phyloP scores from a whole-genome alignment of 176 grass and related monocot species.

The Thalia dealbata region DNA sequence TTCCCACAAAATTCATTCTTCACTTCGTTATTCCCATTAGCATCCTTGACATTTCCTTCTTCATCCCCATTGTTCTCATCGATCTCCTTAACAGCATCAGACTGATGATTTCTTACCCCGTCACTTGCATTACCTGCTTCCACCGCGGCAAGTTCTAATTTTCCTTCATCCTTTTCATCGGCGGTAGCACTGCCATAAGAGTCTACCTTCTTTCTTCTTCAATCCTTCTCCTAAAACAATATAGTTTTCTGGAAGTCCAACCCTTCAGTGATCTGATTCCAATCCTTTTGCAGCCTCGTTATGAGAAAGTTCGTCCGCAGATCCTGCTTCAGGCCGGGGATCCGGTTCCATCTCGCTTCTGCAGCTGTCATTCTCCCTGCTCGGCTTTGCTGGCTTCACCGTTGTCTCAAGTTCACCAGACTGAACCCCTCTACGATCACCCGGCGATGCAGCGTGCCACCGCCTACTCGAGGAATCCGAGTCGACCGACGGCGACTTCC shows the following conservation, averaged over 20 bases:
- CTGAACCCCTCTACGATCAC: slow-evolving; percentile 11
- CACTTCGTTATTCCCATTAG: slow-evolving; percentile 15
- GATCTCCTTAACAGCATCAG: background rate
- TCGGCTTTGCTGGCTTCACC: slow-evolving; percentile 25
- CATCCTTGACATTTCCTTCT: background rate
- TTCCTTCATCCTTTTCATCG: background rate
- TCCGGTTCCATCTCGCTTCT: slow-evolving; percentile 56
- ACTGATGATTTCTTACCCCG: background rate
- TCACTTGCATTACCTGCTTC: background rate
- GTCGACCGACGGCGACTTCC: slow-evolving; percentile 23
- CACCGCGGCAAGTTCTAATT: background rate
- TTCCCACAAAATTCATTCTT: background rate
- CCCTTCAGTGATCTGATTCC: slow-evolving; percentile 22
- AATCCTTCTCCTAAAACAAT: slow-evolving; percentile 4
- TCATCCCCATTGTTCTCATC: slow-evolving; percentile 8
- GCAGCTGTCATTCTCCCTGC: slow-evolving; percentile 27
- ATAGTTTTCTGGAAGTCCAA: slow-evolving; percentile 4
- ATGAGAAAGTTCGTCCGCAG: slow-evolving; percentile 5
- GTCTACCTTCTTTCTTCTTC: slow-evolving; percentile 15
- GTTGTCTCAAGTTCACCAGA: slow-evolving; percentile 27
- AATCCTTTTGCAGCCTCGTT: slow-evolving; percentile 15
- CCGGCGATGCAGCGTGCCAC: slow-evolving; percentile 5
- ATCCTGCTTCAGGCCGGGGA: slow-evolving; percentile 20
- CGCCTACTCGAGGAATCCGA: slow-evolving; percentile 27
- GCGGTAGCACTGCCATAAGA: slow-evolving; percentile 1